Base-by-base conservation (phyloP, 352 stramenopile species). In the Halophytophthora polymorphica region DNA sequence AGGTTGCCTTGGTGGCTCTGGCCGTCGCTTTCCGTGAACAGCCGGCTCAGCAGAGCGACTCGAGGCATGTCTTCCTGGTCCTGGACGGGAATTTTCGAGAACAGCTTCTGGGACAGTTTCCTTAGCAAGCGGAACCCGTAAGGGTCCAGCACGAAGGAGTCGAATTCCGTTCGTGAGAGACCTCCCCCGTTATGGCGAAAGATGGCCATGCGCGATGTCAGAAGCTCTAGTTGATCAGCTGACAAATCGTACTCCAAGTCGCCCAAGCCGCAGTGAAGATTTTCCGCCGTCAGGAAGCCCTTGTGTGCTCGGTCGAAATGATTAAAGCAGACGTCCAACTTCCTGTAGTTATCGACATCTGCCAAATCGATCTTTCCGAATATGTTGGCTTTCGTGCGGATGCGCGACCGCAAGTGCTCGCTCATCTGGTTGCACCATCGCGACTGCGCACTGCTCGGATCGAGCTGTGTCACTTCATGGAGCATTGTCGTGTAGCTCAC, bases 101-200 rank as follows among this genome's bases (percentile, higher is more conserved):
- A 73, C 11, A 81, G 46, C 10, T 69, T 40, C n/a, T 66, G 21
- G 0, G 70, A 66, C 0, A 93, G 45, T 7, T 54, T 64, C 1
- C 60, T 59, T 1, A 90, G 25, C 11, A 79, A 37, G 1, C 48
- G 35, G n/a, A 28, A 39, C 6, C 58, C 71, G 12, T 71, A 70
- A 0, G 79, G 79, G 39, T 88, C 79, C 21, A 93, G 34, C 22
- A 84, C 74, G 51, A 90, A 93, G 0, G 79, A 68, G 55, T 93
- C 83, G 46, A 93, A 93, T 47, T 93, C 83, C 48, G 81, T 84
- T 35, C 83, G 69, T 15, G 83, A 90, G 10, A 90, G 22, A 0
- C 62, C 62, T 6, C 37, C 49, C 14, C 53, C 69, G 15, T 25
- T 55, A 21, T 81, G 71, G 23, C 63, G 58, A 23, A 87, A 88